Evolutionary conservation across 2,329 filamentous ascomycete genomes (phyloP).

Genomic region (Conoideocrella luteorostrata): DNA sequence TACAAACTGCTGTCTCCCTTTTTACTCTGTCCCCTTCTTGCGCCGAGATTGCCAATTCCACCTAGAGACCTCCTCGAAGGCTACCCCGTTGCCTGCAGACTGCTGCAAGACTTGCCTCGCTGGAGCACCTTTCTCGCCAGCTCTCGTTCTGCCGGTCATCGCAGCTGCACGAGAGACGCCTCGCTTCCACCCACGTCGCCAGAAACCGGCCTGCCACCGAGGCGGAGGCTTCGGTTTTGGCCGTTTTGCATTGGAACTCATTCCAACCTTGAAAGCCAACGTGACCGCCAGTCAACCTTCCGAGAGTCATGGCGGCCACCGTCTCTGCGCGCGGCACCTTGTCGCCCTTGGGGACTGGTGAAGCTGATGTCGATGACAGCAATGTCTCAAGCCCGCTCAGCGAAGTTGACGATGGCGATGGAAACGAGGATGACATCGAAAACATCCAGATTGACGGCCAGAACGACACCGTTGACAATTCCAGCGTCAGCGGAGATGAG

Average conservation of each 20-base stretch:
- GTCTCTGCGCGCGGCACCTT: slow-evolving; percentile 43
- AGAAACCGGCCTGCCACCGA: not conserved
- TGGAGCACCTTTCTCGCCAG: too few relatives aligned
- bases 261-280: not conserved
- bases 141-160: not conserved
- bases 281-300: slow-evolving; percentile 12
- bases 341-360: slow-evolving; percentile 31
- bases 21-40: not conserved
- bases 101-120: too few relatives aligned
- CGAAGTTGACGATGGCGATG: slow-evolving; percentile 78
- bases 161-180: slow-evolving; percentile 2
- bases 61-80: slow-evolving; percentile 1
- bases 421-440: slow-evolving; percentile 62
- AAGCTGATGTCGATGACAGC: slow-evolving; percentile 53
- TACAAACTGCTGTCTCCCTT: not conserved
- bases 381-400: slow-evolving; percentile 85
- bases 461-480: slow-evolving; percentile 22
- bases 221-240: slow-evolving; percentile 1
- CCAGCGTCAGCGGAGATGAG: slow-evolving; percentile 20
- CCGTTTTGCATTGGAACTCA: not conserved
- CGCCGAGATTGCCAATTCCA: slow-evolving; percentile 5
- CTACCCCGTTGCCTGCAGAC: too few relatives aligned
- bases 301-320: slow-evolving; percentile 43
- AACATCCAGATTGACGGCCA: slow-evolving; percentile 43
- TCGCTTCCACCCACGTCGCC: not conserved